Conservation (phyloP, 1,139 yeast species). For the Magnusiomyces magnusii region DNA sequence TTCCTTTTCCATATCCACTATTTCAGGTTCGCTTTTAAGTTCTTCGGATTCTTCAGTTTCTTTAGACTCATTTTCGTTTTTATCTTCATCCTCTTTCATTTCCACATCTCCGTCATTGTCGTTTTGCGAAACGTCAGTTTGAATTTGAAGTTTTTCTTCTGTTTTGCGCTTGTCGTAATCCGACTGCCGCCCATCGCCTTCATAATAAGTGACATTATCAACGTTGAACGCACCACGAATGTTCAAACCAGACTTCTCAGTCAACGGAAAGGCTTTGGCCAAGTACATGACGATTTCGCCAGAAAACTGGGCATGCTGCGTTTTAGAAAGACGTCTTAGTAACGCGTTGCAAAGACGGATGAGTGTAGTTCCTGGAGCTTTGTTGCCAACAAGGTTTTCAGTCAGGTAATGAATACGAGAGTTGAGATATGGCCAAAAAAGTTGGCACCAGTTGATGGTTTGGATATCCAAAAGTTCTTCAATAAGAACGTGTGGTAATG, state of each 20-base stretch:
- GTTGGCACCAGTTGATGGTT: constrained; percentile 32
- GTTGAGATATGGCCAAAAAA: constrained; percentile 34
- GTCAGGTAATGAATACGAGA: constrained; percentile 28
- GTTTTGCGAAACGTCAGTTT: not conserved
- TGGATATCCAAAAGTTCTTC: constrained; percentile 35
- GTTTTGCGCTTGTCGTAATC: constrained; percentile 1
- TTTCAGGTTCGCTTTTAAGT: not conserved
- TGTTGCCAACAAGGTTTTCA: constrained; percentile 27
- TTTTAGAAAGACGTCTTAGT: constrained; percentile 33
- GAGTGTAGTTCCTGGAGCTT: constrained; percentile 34
- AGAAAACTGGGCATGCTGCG: constrained; percentile 33
- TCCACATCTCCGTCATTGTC: constrained; percentile 8
- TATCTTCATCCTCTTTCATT: constrained; percentile 10
- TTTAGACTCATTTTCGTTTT: not conserved
- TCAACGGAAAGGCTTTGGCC: constrained; percentile 35
- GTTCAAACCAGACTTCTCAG: constrained; percentile 36
- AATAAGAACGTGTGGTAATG: constrained; percentile 26
- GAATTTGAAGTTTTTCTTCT: not conserved
- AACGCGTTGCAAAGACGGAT: constrained; percentile 35
- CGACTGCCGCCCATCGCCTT: constrained; percentile 14
- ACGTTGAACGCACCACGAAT: constrained; percentile 34
- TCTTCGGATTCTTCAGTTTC: no score
- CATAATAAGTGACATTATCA: constrained; percentile 33
- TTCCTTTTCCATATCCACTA: constrained; percentile 1
- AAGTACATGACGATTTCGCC: constrained; percentile 35